Percentiles rank a stretch among this genome's conserved stretches.
These are phyloP conservation scores for Cinnamomum chago DNA, from an alignment of 164 flowering plant species.

Conservation along the genomic window DNA sequence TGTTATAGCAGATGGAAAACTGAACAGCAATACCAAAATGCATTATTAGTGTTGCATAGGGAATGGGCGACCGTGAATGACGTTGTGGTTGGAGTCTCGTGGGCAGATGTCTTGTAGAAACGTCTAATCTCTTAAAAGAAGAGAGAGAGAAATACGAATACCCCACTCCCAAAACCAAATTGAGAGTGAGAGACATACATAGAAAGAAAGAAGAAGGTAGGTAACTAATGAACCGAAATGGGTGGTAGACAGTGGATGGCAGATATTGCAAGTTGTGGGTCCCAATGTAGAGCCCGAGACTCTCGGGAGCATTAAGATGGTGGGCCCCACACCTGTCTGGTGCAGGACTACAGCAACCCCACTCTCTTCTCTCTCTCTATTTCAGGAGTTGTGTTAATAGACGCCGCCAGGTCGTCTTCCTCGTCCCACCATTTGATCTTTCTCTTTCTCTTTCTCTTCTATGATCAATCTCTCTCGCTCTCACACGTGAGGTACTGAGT, in stretches of 20 bases:
- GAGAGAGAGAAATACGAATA: not conserved
- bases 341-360: too few species aligned
- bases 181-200: not conserved
- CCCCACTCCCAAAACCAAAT: not conserved
- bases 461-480: not conserved
- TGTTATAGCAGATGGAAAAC: not conserved
- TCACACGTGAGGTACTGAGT: not conserved
- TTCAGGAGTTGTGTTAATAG: not conserved
- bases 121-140: slow-evolving; percentile 1
- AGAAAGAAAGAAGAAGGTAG: not conserved
- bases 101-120: not conserved
- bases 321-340: not conserved
- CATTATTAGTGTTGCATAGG: slow-evolving; percentile 3
- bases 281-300: not conserved
- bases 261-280: not conserved
- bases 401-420: not conserved
- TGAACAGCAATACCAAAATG: not conserved
- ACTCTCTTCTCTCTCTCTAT: not conserved
- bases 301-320: slow-evolving; percentile 1
- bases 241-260: not conserved
- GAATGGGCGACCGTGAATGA: not conserved
- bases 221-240: not conserved
- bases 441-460: not conserved
- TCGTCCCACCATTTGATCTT: not conserved
- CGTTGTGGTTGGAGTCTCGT: not conserved